Percentiles rank a stretch among this genome's conserved stretches.
Conservation (phyloP, 768 basidiomycete genomes). For the Suillus variegatus region DNA sequence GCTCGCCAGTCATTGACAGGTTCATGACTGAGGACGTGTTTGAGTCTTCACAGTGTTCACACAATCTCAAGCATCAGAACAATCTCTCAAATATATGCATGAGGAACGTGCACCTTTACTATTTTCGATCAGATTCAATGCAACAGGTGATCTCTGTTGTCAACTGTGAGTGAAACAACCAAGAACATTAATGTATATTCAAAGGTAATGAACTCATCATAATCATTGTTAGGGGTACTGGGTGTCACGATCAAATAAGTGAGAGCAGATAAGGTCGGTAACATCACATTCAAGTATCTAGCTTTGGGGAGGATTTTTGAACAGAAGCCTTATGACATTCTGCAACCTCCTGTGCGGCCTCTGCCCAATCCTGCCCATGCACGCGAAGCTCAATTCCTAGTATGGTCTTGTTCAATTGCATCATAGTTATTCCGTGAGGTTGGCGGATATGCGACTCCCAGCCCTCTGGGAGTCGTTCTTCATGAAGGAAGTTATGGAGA, state of each 20-base stretch:
- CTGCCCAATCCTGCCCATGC: background rate
- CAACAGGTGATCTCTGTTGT: too few relatives aligned
- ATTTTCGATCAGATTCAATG: too few relatives aligned
- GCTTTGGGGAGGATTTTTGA: background rate
- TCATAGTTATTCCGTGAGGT: constrained; percentile 60
- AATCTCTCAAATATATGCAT: background rate
- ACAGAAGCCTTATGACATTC: background rate
- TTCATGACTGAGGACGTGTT: background rate
- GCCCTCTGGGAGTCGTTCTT: constrained; percentile 70
- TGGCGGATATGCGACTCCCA: constrained; percentile 66
- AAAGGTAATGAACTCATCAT: too few relatives aligned
- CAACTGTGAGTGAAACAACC: background rate
- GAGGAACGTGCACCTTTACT: background rate
- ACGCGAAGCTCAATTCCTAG: background rate
- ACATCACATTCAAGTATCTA: background rate
- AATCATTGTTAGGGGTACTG: too few relatives aligned
- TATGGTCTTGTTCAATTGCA: constrained; percentile 47
- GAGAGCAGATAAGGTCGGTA: background rate
- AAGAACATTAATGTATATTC: too few relatives aligned
- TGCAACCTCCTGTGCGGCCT: background rate
- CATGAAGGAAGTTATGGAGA: constrained; percentile 52
- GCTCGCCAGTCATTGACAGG: background rate
- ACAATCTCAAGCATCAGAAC: background rate
- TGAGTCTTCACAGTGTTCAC: background rate
- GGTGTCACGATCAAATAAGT: background rate